Evolutionary conservation across 1,139 yeast genomes (phyloP).

Genomic region (Candida albicans): DNA sequence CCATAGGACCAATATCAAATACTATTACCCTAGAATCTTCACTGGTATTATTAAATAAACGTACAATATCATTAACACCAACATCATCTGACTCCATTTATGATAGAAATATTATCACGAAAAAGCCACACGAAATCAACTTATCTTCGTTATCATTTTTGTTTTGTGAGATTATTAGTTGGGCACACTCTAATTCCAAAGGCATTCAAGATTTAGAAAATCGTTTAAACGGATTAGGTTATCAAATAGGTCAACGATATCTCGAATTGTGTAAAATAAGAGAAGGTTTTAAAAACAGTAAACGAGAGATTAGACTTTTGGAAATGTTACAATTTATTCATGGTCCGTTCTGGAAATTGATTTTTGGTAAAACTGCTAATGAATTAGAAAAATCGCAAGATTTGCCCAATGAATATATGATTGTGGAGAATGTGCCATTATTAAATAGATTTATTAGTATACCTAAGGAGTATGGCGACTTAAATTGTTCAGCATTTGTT

Average conservation of each 20-base stretch:
- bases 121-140: constrained; percentile 67
- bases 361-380: constrained; percentile 84
- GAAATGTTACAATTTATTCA: constrained; percentile 85
- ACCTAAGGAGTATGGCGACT: constrained; percentile 76
- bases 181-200: constrained; percentile 61
- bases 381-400: constrained; percentile 88
- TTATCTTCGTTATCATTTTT: constrained; percentile 67
- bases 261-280: constrained; percentile 43
- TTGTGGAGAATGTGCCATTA: constrained; percentile 79
- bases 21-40: constrained; percentile 40
- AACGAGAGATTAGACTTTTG: constrained; percentile 70
- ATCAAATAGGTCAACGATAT: constrained; percentile 55
- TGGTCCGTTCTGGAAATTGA: constrained; percentile 74
- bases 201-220: constrained; percentile 79
- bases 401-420: constrained; percentile 77
- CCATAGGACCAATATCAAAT: constrained; percentile 44
- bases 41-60: constrained; percentile 33
- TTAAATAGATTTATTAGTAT: constrained; percentile 75
- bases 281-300: constrained; percentile 62
- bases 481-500: constrained; percentile 80
- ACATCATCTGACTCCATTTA: constrained; percentile 50
- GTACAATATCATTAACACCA: constrained; percentile 32
- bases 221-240: constrained; percentile 73
- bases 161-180: constrained; percentile 70
- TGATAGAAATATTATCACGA: constrained; percentile 61